These are phyloP conservation scores for Basipetospora chlamydospora DNA, from an alignment of 2,329 filamentous ascomycete species.

Conservation along the genomic window DNA sequence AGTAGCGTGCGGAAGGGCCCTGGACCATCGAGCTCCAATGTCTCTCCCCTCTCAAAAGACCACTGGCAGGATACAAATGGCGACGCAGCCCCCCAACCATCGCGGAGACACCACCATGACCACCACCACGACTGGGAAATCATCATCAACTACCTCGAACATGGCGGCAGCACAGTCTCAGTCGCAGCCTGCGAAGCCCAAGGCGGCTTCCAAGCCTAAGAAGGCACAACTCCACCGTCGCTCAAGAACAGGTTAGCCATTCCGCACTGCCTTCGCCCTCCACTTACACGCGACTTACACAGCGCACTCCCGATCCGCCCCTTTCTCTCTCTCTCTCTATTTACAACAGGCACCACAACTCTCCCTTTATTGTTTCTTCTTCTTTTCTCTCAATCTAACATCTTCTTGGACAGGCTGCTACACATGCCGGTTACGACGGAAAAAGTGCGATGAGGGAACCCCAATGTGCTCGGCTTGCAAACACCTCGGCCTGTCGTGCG, in stretches of 20 bases:
- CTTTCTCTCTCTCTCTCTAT: not conserved
- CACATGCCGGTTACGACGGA: conserved; percentile 50
- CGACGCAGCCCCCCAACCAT: conserved; percentile 50
- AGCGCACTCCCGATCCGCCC: not conserved
- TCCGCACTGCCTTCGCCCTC: conserved; percentile 8
- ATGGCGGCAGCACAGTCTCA: conserved; percentile 50
- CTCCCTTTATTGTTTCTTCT: conserved; percentile 2
- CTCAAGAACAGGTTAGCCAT: conserved; percentile 69
- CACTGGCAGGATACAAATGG: conserved; percentile 42
- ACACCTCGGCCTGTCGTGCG: conserved; percentile 69
- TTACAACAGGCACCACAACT: not conserved
- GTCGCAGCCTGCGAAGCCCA: conserved; percentile 44
- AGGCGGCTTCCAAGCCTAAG: conserved; percentile 38
- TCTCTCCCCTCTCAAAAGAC: conserved; percentile 7
- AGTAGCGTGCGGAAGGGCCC: conserved; percentile 5
- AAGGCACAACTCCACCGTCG: conserved; percentile 83
- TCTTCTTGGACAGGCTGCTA: conserved; percentile 40
- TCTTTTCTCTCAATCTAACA: conserved; percentile 6
- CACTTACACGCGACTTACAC: conserved; percentile 17
- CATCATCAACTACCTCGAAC: conserved; percentile 29
- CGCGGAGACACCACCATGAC: conserved; percentile 31
- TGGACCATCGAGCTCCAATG: not conserved
- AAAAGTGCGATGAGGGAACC: conserved; percentile 54
- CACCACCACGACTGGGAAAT: conserved; percentile 19
- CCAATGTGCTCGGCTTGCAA: conserved; percentile 52